Evolutionary conservation across 768 basidiomycete species (phyloP), one percentile per base, ranked within the genome.

Genomic region (Hygrophorus russula): DNA sequence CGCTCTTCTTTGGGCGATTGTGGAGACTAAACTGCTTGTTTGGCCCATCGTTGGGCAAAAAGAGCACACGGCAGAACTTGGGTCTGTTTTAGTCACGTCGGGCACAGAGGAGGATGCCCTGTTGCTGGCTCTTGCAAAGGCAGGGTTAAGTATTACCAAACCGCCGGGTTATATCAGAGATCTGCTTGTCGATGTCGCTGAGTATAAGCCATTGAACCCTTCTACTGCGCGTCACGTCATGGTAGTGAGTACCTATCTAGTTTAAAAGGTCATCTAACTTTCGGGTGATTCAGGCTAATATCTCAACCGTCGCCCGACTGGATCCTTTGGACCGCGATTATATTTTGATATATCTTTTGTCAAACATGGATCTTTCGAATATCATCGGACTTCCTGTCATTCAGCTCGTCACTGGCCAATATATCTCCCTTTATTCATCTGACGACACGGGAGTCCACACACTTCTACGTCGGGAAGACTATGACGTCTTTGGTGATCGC

Each of bases 341-440:
- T 1, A 48, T 59, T 20, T 34, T 59, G 1, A 19, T 46, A 32
- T 73, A 68, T 46, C 57, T 72, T 0, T 49, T 71, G 2, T 63
- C 62, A 1, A 54, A 55, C 0, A 41, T 49, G 0, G 50, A 66
- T 20, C 39, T 69, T 11, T 44, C 46, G n/a, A 57, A 64, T 42
- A 38, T 73, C 6, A 45, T 60, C 11, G 61, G 57, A 1, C 53
- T 73, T 2, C 69, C 67, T 1, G 42, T 73, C 17, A 36, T 70
- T 18, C 58, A 58, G 0, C 44, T 59, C 0, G 49, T 59, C 1
- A 53, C 49, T 11, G 56, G 53, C 5, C 40, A 43, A 11, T 43
- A 19, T 6, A 37, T 59, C n/a, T 44, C 61, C 6, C 50, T 63
- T 8, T 24, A 3, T 3, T 44, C 33, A 10, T 35, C 39, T 13